Conservation (phyloP, 2,329 filamentous ascomycete genomes). For the Arthrobotrys iridis region DNA sequence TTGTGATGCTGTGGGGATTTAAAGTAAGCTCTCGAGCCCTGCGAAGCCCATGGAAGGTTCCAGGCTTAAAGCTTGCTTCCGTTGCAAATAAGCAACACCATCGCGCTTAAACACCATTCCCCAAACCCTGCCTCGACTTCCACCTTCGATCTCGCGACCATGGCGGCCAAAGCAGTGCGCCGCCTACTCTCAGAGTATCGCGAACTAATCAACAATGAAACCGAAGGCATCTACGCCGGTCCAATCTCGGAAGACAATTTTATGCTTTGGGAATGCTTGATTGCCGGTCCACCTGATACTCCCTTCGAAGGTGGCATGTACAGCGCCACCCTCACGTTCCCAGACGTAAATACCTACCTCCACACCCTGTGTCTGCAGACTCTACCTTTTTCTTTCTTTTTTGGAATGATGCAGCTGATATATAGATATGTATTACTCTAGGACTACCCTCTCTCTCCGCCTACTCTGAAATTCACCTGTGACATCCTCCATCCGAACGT, state of each 20-base stretch:
- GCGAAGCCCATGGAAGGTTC: no score
- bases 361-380: not conserved
- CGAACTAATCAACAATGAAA: slow-evolving; percentile 89
- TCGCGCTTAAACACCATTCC: not conserved
- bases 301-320: slow-evolving; percentile 97
- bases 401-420: not conserved
- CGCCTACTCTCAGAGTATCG: slow-evolving; percentile 97
- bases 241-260: slow-evolving; percentile 94
- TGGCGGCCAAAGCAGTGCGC: slow-evolving; percentile 64
- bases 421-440: slow-evolving; percentile 5
- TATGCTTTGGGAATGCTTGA: slow-evolving; percentile 94
- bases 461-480: slow-evolving; percentile 93
- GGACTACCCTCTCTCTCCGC: slow-evolving; percentile 95
- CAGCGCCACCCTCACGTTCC: slow-evolving; percentile 92
- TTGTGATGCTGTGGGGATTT: not conserved
- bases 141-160: slow-evolving; percentile 57
- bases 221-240: slow-evolving; percentile 96
- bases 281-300: slow-evolving; percentile 93
- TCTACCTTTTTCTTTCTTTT: not conserved
- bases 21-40: not conserved
- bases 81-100: not conserved
- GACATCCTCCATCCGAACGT: slow-evolving; percentile 98
- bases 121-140: not conserved
- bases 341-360: slow-evolving; percentile 65
- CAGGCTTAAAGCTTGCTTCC: no score